Base-by-base conservation (phyloP, 2,329 filamentous ascomycete genomes). In the Dactylellina sp. region DNA sequence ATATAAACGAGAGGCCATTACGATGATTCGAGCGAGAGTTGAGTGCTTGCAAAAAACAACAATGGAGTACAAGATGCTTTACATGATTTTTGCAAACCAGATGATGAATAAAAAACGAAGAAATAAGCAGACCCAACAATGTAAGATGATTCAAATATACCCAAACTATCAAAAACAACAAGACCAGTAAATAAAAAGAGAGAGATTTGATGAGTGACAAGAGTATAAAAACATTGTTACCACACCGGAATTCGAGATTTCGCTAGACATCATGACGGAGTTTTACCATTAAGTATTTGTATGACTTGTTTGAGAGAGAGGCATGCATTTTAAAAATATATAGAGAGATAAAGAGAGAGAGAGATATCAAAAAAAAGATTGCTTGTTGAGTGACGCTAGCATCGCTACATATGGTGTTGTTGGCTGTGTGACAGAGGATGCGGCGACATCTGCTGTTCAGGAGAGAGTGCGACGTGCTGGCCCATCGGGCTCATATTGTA, bases 211-310 rank as follows among this genome's bases (percentile, higher is more conserved):
- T n/a, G 37, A 47, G 20, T 16, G 24, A 52, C 28, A 46, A 44
- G 16, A 53, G 37, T 59, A 39, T 24, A 56, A 74, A 66, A 46
- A 65, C 55, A 42, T 74, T 74, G 70, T 74, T 66, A 74, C 70
- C 61, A 74, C 68, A 65, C 61, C 46, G 57, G 63, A 60, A 60
- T 60, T 68, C 63, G 63, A 57, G 22, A 68, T 68, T 68, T 74
- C 70, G 70, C 70, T 74, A 74, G 70, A 74, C 70, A 74, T 74
- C 70, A 74, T 74, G 70, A 74, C 65, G 57, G 64, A 71, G 65
- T 52, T 66, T 60, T 60, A 74, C 70, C 70, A 74, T 74, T 74
- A 74, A 74, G 61, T 55, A 25, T 68, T 49, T 50, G 40, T 66
- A n/a, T 60, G 62, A 46, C 20, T n/a, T 22, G 24, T 28, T 32